A percentile compares a stretch with the other conserved stretches of the same genome.
These are phyloP conservation scores for Suhomyces canberraensis DNA, from an alignment of 805 yeast genomes.

Conservation along the genomic window DNA sequence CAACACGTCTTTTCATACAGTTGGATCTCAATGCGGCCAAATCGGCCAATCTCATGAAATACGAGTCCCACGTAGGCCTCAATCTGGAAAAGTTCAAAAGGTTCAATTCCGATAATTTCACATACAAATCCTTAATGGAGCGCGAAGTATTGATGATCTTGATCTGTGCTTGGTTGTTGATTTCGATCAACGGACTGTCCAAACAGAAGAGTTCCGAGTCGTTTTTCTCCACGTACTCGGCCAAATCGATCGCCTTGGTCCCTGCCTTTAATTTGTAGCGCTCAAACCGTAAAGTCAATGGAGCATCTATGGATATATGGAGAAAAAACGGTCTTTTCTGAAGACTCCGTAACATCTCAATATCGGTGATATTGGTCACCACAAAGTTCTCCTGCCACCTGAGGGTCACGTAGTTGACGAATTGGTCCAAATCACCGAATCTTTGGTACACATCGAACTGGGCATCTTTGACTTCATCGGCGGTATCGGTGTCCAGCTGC, in stretches of 20 bases:
- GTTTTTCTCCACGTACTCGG: slow-evolving; percentile 33
- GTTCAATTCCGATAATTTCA: slow-evolving; percentile 39
- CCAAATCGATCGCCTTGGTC: slow-evolving; percentile 14
- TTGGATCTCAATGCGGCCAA: slow-evolving; percentile 90
- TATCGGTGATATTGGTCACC: slow-evolving; percentile 45
- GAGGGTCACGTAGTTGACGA: slow-evolving; percentile 59
- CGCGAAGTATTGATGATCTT: slow-evolving; percentile 39
- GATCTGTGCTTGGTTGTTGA: slow-evolving; percentile 55
- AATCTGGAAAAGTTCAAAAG: slow-evolving; percentile 45
- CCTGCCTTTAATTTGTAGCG: slow-evolving; percentile 22
- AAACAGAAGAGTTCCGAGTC: slow-evolving; percentile 42
- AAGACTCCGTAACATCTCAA: slow-evolving; percentile 43
- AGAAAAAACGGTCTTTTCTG: slow-evolving; percentile 79
- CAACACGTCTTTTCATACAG: slow-evolving; percentile 97
- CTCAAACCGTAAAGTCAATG: slow-evolving; percentile 47
- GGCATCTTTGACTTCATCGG: not conserved
- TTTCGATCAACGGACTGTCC: slow-evolving; percentile 51
- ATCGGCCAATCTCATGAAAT: slow-evolving; percentile 90
- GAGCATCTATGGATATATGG: slow-evolving; percentile 76
- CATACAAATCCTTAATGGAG: slow-evolving; percentile 32
- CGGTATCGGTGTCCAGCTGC: not conserved
- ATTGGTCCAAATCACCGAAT: slow-evolving; percentile 41
- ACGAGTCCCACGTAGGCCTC: slow-evolving; percentile 94
- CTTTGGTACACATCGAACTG: slow-evolving; percentile 9
- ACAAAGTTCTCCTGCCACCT: slow-evolving; percentile 67